Percentiles rank a stretch among this genome's conserved stretches.
Evolutionary conservation across 352 stramenopile species (phyloP).

Genomic region (Pythium periplocum): DNA sequence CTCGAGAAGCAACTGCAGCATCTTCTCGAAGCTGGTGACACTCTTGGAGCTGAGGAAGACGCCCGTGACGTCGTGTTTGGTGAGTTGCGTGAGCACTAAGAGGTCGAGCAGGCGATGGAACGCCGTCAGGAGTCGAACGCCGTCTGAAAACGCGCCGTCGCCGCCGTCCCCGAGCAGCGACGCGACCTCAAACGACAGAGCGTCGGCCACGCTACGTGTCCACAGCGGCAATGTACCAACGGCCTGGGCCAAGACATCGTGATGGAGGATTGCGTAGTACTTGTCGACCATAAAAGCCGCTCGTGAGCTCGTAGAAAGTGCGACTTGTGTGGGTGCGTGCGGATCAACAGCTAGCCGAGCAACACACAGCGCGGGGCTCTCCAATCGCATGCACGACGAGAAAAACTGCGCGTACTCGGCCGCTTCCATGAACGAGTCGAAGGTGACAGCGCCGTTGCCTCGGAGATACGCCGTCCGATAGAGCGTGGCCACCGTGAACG

Average conservation of each 20-base stretch:
- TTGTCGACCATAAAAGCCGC: slow-evolving; percentile 49
- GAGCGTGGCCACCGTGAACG: slow-evolving; percentile 51
- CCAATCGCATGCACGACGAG: slow-evolving; percentile 75
- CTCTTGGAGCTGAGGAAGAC: slow-evolving; percentile 49
- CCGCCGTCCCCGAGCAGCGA: slow-evolving; percentile 30
- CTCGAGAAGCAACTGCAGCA: slow-evolving; percentile 46
- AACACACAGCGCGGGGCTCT: slow-evolving; percentile 47
- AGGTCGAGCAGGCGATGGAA: slow-evolving; percentile 58
- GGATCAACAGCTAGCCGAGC: slow-evolving; percentile 18
- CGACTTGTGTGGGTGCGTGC: slow-evolving; percentile 19
- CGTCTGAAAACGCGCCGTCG: slow-evolving; percentile 28
- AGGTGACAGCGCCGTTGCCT: slow-evolving; percentile 78
- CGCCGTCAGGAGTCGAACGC: slow-evolving; percentile 42
- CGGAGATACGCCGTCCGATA: slow-evolving; percentile 59
- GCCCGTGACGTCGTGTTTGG: slow-evolving; percentile 51
- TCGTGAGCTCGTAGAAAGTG: slow-evolving; percentile 36
- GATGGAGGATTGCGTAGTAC: slow-evolving; percentile 44
- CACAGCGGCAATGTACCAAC: slow-evolving; percentile 36
- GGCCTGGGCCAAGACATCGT: slow-evolving; percentile 33
- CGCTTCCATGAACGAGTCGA: slow-evolving; percentile 84
- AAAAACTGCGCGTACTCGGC: slow-evolving; percentile 87
- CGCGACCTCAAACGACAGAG: slow-evolving; percentile 50
- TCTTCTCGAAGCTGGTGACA: slow-evolving; percentile 60
- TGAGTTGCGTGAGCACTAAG: slow-evolving; percentile 40
- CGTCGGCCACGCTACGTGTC: slow-evolving; percentile 46